Evolutionary conservation across 2,329 filamentous ascomycete species (phyloP).

Genomic region (Sarocladium kiliense): DNA sequence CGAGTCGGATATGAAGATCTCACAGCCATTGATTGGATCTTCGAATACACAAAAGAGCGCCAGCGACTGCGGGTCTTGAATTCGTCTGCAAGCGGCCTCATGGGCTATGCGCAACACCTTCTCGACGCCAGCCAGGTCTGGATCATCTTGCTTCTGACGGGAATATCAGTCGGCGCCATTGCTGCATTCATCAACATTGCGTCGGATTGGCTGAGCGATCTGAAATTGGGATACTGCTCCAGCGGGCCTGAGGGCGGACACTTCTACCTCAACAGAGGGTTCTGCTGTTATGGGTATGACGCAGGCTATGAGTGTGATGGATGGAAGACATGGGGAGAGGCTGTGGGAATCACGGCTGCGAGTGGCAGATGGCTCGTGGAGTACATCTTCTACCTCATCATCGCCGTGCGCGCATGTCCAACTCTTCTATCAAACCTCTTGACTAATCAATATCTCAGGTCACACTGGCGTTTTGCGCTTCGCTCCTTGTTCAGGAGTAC

Average conservation of each 20-base stretch:
- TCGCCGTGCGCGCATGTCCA: constrained; percentile 58
- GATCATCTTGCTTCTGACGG: constrained; percentile 81
- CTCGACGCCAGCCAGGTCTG: constrained; percentile 88
- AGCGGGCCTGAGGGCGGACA: constrained; percentile 68
- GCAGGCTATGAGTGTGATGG: constrained; percentile 75
- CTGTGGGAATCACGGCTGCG: constrained; percentile 59
- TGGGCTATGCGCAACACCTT: constrained; percentile 68
- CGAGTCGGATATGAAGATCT: constrained; percentile 93
- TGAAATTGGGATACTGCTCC: constrained; percentile 86
- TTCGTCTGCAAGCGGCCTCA: constrained; percentile 61
- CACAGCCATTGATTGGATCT: constrained; percentile 99
- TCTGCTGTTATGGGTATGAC: constrained; percentile 92
- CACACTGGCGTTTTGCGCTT: constrained; percentile 71
- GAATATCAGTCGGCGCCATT: constrained; percentile 74
- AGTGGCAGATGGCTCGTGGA: constrained; percentile 76
- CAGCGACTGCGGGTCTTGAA: constrained; percentile 77
- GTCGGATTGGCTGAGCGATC: constrained; percentile 87
- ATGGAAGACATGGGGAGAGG: constrained; percentile 81
- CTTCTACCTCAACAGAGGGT: constrained; percentile 87
- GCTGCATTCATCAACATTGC: constrained; percentile 87
- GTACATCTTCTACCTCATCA: constrained; percentile 81
- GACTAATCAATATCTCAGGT: constrained; percentile 43
- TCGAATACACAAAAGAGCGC: constrained; percentile 94
- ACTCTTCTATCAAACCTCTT: not conserved
- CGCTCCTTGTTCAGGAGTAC: constrained; percentile 75